Evolutionary conservation across 139 green algal genomes (phyloP), one percentile per base, ranked within the genome.

Genomic region (Gonium pectorale): DNA sequence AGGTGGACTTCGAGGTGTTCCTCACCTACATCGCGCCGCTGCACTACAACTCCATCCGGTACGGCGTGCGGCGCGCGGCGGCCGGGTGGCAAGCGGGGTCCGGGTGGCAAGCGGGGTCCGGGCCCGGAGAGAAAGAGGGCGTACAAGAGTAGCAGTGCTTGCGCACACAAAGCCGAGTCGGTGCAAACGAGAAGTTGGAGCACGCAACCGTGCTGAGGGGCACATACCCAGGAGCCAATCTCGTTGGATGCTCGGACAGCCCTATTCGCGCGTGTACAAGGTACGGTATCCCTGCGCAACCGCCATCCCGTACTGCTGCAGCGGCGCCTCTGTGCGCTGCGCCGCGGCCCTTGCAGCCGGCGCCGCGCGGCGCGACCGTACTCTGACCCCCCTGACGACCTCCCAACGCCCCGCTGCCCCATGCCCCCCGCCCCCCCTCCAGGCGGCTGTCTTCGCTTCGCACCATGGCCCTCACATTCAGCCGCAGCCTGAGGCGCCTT

Each of bases 21-120:
- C 70, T 96, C 22, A 91, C 92, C 27, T 96, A 96, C 87, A 92
- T 94, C 31, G 86, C 89, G 15, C 87, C 89, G 41, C 79, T 95
- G 2, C 93, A 96, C 87, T 96, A 96, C 90, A 95, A 96, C 79
- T 87, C 88, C 46, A 89, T 96, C 38, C 75, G 87, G 88, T 88
- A 46, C 24, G 75, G 21, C 21, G 24, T n/a, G n/a, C n/a, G n/a
- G n/a, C n/a, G n/a, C n/a, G n/a, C n/a, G n/a, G n/a, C n/a, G n/a
- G n/a, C n/a, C n/a, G n/a, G n/a, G n/a, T n/a, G n/a, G n/a, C n/a
- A n/a, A n/a, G n/a, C n/a, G n/a, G n/a, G n/a, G n/a, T n/a, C n/a
- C n/a, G n/a, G n/a, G n/a, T n/a, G n/a, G n/a, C n/a, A n/a, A n/a
- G n/a, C n/a, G n/a, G 24, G 21, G 56, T 11, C 19, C 56, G 24